Percentiles rank a stretch among this genome's conserved stretches.
These are phyloP conservation scores for Penicillium sp. DNA, from an alignment of 2,329 filamentous ascomycete genomes.

Conservation along the genomic window DNA sequence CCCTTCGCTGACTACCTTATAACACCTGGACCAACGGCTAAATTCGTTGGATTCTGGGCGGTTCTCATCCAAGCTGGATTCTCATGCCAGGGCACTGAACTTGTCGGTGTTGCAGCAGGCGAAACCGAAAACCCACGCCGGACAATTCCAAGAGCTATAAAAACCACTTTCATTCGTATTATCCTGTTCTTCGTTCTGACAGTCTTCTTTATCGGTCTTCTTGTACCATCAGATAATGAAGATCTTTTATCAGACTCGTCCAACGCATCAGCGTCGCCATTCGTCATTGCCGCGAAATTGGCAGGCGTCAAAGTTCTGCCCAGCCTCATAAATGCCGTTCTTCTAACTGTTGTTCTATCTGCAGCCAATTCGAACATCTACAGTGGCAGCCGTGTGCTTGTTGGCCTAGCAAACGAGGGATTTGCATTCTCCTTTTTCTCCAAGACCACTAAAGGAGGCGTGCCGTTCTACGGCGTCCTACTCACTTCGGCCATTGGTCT, in stretches of 20 bases:
- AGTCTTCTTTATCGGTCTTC: slow-evolving; percentile 19
- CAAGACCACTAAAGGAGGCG: slow-evolving; percentile 14
- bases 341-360: slow-evolving; percentile 18
- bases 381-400: slow-evolving; percentile 14
- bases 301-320: slow-evolving; percentile 18
- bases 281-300: slow-evolving; percentile 18
- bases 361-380: slow-evolving; percentile 20
- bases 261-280: slow-evolving; percentile 18
- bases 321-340: slow-evolving; percentile 16
- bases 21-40: slow-evolving; percentile 12
- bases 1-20: slow-evolving; percentile 16
- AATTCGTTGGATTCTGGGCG: slow-evolving; percentile 19
- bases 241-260: slow-evolving; percentile 7
- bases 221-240: slow-evolving; percentile 15
- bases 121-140: slow-evolving; percentile 19
- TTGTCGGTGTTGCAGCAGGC: slow-evolving; percentile 18
- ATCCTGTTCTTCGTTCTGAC: slow-evolving; percentile 16
- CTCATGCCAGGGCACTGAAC: slow-evolving; percentile 17
- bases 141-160: slow-evolving; percentile 17
- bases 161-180: slow-evolving; percentile 17
- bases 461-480: slow-evolving; percentile 10
- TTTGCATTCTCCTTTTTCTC: slow-evolving; percentile 15
- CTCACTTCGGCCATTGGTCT: slow-evolving; percentile 15
- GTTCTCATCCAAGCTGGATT: slow-evolving; percentile 18
- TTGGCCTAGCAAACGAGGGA: slow-evolving; percentile 12